A percentile compares a stretch with the other conserved stretches of the same genome.
Conservation (phyloP, 2,329 filamentous ascomycete genomes). For the Aspergillus sp. region DNA sequence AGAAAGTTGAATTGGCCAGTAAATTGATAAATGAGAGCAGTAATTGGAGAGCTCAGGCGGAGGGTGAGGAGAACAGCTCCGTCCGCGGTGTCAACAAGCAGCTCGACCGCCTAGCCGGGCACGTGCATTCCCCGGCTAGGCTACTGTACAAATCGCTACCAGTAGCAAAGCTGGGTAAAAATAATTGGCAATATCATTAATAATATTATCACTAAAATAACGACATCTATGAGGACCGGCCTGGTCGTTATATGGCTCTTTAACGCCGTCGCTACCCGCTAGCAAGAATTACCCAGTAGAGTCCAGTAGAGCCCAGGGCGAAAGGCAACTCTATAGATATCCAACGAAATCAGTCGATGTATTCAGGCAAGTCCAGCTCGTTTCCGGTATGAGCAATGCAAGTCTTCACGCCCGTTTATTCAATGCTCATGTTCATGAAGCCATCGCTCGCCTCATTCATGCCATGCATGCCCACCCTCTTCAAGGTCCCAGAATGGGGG, state of each 20-base stretch:
- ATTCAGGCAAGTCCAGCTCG: constrained; percentile 13
- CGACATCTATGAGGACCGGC: background rate
- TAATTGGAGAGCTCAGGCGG: background rate
- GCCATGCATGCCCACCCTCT: constrained; percentile 78
- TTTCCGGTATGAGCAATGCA: background rate
- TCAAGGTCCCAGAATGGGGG: constrained; percentile 43
- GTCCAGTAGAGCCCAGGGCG: background rate
- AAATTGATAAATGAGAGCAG: background rate
- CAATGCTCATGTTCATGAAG: constrained; percentile 95
- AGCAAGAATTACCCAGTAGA: background rate
- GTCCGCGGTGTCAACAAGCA: constrained; percentile 22
- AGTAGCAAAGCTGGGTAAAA: background rate
- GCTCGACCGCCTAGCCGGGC: constrained; percentile 24
- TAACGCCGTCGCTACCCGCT: background rate
- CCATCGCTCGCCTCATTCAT: constrained; percentile 97
- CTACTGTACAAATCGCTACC: too few species aligned
- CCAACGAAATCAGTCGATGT: background rate
- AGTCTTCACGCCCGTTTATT: constrained; percentile 50
- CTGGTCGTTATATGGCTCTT: background rate
- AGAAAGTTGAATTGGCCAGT: background rate
- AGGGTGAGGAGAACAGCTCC: constrained; percentile 7
- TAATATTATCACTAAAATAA: background rate
- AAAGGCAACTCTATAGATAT: background rate
- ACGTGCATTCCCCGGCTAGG: constrained; percentile 15
- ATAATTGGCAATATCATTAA: background rate